Base-by-base conservation (phyloP, 2,329 filamentous ascomycete genomes). In the Pleurostoma richardsiae region DNA sequence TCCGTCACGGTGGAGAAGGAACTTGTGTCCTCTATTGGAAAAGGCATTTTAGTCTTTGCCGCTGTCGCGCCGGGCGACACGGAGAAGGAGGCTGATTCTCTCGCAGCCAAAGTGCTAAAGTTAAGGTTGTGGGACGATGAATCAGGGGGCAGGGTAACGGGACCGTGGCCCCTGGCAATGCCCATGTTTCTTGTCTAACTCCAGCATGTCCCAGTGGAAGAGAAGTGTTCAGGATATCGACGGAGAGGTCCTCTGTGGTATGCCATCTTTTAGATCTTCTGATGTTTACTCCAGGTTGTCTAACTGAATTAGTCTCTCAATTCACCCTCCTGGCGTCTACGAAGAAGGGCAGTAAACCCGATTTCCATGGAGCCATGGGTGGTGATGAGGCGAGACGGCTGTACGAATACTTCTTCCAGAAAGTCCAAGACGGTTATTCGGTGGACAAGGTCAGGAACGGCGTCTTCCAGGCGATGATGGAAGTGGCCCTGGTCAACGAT, bases 401-500 rank as follows among this genome's bases (percentile, higher is more conserved):
- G 5, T 99, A 97, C 63, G 81, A 91, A 46, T 76, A 85, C 61
- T 97, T 99, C 70, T 82, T 91, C 56, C 71, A 79, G 43, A 88
- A 86, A 56, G 82, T 97, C 39, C 79, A 83, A 56, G 75, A 83
- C 45, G 76, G 82, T 3, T 95, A 97, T 64, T 66, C 72, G 4
- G 66, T 79, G 5, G 87, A 90, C 6, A 84, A 77, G 53, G 91
- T 99, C 49, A 90, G 96, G 63, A 86, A 99, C 63, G 94, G 95
- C n/a, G 83, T 92, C 30, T 99, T 99, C 65, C 92, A 96, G 62
- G 94, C 94, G 43, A 96, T 95, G 91, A 99, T 99, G 94, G 86
- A 97, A 61, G 92, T 99, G 49, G 86, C 88, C 42, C 69, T 96
- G 30, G 83, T 96, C 43, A 97, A 97, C 56, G 92, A 97, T 56